Conservation (phyloP, 345 rosid species). For the Citrus medica region DNA sequence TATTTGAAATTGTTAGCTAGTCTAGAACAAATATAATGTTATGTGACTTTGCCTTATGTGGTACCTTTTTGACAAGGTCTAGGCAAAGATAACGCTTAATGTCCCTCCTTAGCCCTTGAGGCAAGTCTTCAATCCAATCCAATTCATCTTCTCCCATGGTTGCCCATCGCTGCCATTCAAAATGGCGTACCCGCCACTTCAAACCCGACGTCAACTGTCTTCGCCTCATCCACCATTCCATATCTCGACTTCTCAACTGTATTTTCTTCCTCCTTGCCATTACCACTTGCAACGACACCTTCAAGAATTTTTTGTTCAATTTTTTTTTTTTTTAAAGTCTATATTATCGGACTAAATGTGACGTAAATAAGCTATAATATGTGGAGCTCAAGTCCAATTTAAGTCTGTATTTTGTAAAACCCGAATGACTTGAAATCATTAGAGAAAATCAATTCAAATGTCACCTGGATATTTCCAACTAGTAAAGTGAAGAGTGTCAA, state of each 20-base stretch:
- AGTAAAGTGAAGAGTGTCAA: slow-evolving; percentile 51
- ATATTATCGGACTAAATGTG: no score
- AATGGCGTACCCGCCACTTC: slow-evolving; percentile 75
- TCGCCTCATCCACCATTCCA: slow-evolving; percentile 96
- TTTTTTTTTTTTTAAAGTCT: no score
- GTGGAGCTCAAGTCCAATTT: neutral
- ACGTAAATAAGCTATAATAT: no score
- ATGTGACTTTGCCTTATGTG: no score
- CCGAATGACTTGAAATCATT: neutral
- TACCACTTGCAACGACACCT: slow-evolving; percentile 74
- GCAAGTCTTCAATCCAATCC: slow-evolving; percentile 65
- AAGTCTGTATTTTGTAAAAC: neutral
- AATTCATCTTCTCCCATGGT: slow-evolving; percentile 75
- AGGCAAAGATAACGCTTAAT: slow-evolving; percentile 83
- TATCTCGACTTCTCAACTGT: slow-evolving; percentile 74
- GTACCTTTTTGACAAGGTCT: slow-evolving; percentile 79
- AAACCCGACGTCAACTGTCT: slow-evolving; percentile 78
- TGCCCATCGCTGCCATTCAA: slow-evolving; percentile 68
- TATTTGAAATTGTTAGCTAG: no score
- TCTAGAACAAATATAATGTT: no score
- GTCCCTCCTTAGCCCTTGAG: slow-evolving; percentile 85
- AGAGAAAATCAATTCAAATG: no score
- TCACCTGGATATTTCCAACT: slow-evolving; percentile 63
- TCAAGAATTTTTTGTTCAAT: neutral
- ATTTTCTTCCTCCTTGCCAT: slow-evolving; percentile 73